These are phyloP conservation scores for Angomonas ambiguus DNA, from an alignment of 208 protist species.

Conservation along the genomic window DNA sequence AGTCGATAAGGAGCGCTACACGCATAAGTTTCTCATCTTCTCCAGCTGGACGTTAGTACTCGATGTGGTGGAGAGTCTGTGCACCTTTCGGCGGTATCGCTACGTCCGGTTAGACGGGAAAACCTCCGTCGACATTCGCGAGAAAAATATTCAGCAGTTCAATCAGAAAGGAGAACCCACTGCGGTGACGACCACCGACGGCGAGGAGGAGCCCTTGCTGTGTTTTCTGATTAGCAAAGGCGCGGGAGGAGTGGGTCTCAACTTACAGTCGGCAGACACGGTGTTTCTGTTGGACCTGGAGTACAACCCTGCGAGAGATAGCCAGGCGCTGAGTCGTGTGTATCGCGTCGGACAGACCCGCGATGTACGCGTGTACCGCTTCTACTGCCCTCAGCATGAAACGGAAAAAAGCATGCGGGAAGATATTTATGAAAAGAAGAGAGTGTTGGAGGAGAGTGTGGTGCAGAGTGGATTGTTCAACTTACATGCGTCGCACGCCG, in stretches of 20 bases:
- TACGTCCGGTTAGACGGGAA: constrained; percentile 70
- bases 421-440: constrained; percentile 38
- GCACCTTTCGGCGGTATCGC: constrained; percentile 28
- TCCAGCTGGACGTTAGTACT: constrained; percentile 89
- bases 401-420: constrained; percentile 19
- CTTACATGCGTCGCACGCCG: constrained; percentile 30
- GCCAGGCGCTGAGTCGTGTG: constrained; percentile 94
- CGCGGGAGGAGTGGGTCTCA: constrained; percentile 96
- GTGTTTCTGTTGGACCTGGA: constrained; percentile 96
- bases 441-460: constrained; percentile 33
- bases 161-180: constrained; percentile 41
- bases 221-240: constrained; percentile 94
- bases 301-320: constrained; percentile 95
- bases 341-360: constrained; percentile 96
- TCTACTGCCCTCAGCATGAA: constrained; percentile 35
- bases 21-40: constrained; percentile 94
- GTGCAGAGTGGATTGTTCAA: constrained; percentile 46
- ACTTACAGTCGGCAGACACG: constrained; percentile 94
- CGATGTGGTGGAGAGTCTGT: constrained; percentile 70
- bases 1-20: constrained; percentile 28
- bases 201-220: constrained; percentile 11
- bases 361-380: constrained; percentile 90
- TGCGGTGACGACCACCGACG: neutral
- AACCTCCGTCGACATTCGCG: constrained; percentile 46
- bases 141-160: constrained; percentile 83